These are phyloP conservation scores for Auriscalpium orientale DNA, from an alignment of 768 basidiomycete species.

Conservation along the genomic window DNA sequence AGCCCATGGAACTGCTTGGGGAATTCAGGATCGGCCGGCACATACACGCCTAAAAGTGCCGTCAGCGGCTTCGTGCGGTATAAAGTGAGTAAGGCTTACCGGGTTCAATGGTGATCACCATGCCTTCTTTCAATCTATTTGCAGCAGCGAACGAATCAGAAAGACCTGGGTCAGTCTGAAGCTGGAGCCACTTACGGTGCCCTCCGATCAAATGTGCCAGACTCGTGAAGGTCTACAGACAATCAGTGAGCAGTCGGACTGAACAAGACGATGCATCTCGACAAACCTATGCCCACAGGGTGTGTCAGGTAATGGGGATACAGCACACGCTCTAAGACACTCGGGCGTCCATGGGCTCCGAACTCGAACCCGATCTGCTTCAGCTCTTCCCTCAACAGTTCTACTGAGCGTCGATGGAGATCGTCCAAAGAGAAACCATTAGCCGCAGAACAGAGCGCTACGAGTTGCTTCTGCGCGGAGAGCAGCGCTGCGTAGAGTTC, in stretches of 20 bases:
- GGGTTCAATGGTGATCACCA: slow-evolving; percentile 91
- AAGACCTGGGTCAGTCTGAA: slow-evolving; percentile 1
- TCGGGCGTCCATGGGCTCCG: slow-evolving; percentile 25
- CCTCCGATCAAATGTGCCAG: slow-evolving; percentile 49
- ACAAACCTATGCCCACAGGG: slow-evolving; percentile 80
- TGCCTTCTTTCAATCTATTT: slow-evolving; percentile 65
- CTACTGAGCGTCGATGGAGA: slow-evolving; percentile 69
- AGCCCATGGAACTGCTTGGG: slow-evolving; percentile 87
- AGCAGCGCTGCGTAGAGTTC: slow-evolving; percentile 82
- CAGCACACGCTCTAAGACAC: slow-evolving; percentile 59
- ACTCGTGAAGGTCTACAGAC: slow-evolving; percentile 79
- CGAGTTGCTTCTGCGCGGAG: slow-evolving; percentile 59
- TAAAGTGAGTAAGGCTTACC: slow-evolving; percentile 32
- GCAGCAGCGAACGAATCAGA: not conserved
- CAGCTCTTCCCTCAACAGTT: slow-evolving; percentile 62
- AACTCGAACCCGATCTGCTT: slow-evolving; percentile 67
- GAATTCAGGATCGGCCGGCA: slow-evolving; percentile 71
- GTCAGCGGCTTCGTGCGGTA: slow-evolving; percentile 1
- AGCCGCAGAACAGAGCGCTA: slow-evolving; percentile 51
- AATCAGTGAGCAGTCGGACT: not conserved
- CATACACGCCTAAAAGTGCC: slow-evolving; percentile 61
- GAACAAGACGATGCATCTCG: not conserved
- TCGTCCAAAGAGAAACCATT: slow-evolving; percentile 57
- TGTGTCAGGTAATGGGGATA: slow-evolving; percentile 95
- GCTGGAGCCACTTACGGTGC: slow-evolving; percentile 35